These are phyloP conservation scores for Collybiopsis confluens DNA, from an alignment of 768 basidiomycete species.

Conservation along the genomic window DNA sequence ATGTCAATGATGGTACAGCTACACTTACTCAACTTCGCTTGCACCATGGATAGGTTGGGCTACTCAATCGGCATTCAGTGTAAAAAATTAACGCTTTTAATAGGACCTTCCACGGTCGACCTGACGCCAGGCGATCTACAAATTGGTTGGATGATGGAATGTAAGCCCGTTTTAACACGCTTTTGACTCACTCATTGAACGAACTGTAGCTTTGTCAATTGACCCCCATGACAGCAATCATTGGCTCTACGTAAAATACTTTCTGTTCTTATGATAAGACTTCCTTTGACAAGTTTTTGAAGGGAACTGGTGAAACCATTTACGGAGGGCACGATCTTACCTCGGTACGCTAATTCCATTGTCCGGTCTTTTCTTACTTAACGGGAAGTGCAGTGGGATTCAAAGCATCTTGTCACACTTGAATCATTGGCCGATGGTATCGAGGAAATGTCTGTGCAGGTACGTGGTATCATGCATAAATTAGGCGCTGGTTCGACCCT, in stretches of 20 bases:
- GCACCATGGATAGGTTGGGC: conserved; percentile 64
- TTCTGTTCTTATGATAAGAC: neutral
- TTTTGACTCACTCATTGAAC: neutral
- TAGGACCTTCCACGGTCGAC: conserved; percentile 35
- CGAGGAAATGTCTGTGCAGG: conserved; percentile 58
- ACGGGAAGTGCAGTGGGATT: conserved; percentile 45
- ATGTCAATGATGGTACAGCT: conserved; percentile 28
- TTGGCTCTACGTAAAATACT: conserved; percentile 26
- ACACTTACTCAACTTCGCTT: conserved; percentile 48
- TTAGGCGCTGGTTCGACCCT: too few species aligned
- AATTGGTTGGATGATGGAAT: conserved; percentile 74
- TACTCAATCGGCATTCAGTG: too few species aligned
- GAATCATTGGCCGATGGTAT: conserved; percentile 60
- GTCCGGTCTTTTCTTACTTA: neutral
- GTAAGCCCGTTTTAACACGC: conserved; percentile 20
- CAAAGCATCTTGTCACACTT: conserved; percentile 52
- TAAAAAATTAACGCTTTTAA: too few species aligned
- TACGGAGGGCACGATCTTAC: conserved; percentile 55
- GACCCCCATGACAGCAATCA: conserved; percentile 68
- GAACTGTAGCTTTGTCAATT: conserved; percentile 42
- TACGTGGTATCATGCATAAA: neutral
- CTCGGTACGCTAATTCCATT: conserved; percentile 4
- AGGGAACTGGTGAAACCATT: conserved; percentile 61
- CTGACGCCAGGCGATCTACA: conserved; percentile 40
- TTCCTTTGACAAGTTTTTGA: conserved; percentile 26